A percentile compares a stretch with the other conserved stretches of the same genome.
Evolutionary conservation across 2,329 filamentous ascomycete species (phyloP).

Genomic region (Byssothecium circinans): DNA sequence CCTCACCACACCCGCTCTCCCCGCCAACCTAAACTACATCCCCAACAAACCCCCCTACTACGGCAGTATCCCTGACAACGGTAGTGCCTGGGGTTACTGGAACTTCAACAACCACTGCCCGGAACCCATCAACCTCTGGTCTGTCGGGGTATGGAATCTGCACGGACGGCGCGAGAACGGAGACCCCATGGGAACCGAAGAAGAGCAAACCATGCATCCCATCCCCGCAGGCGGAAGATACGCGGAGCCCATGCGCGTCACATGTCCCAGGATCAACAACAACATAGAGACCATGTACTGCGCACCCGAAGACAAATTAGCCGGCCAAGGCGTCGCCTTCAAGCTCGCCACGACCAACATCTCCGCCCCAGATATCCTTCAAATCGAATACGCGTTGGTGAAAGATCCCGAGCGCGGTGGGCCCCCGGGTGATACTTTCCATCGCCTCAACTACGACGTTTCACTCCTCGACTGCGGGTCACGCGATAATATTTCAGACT

Average conservation of each 20-base stretch:
- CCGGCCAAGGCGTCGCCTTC: slow-evolving; percentile 13
- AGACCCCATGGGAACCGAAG: too few relatives aligned
- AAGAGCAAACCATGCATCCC: too few relatives aligned
- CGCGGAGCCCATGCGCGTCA: slow-evolving; percentile 10
- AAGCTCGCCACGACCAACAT: slow-evolving; percentile 8
- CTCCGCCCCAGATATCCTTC: slow-evolving; percentile 3
- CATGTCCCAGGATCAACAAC: background rate
- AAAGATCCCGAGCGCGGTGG: slow-evolving; percentile 1
- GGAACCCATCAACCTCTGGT: too few relatives aligned
- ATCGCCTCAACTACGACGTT: slow-evolving; percentile 11
- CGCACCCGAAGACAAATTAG: slow-evolving; percentile 11
- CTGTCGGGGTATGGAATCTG: too few relatives aligned
- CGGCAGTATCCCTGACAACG: too few relatives aligned
- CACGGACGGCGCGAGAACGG: too few relatives aligned
- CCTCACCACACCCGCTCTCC: too few relatives aligned
- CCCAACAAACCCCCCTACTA: too few relatives aligned
- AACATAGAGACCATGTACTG: background rate
- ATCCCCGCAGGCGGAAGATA: background rate
- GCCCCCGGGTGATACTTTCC: slow-evolving; percentile 2
- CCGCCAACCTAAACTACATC: too few relatives aligned
- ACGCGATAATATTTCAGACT: slow-evolving; percentile 3
- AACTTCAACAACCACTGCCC: too few relatives aligned
- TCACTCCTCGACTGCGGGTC: slow-evolving; percentile 10
- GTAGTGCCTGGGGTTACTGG: too few relatives aligned
- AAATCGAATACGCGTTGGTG: slow-evolving; percentile 16